These are phyloP conservation scores for Pseudogymnoascus destructans DNA, from an alignment of 2,329 filamentous ascomycete genomes.

Conservation along the genomic window DNA sequence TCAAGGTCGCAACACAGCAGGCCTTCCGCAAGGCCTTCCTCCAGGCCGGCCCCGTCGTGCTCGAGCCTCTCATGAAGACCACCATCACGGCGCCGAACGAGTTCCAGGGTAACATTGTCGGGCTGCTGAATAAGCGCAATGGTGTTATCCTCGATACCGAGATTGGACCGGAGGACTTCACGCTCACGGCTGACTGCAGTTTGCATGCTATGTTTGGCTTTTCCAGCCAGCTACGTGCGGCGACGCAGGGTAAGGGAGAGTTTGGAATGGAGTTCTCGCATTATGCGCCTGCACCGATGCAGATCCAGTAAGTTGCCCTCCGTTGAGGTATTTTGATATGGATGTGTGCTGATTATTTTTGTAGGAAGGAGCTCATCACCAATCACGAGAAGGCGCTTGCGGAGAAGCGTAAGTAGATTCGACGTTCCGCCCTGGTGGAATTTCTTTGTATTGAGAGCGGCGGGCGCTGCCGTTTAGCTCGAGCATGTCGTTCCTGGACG, in stretches of 20 bases:
- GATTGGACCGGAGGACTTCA: constrained; percentile 87
- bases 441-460: neutral
- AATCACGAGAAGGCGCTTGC: constrained; percentile 55
- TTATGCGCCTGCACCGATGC: constrained; percentile 74
- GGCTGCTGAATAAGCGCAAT: constrained; percentile 91
- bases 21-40: constrained; percentile 91
- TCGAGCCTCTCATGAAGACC: constrained; percentile 97
- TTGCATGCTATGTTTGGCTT: constrained; percentile 98
- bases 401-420: constrained; percentile 31
- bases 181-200: constrained; percentile 79
- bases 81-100: constrained; percentile 91
- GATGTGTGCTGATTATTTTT: constrained; percentile 7
- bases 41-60: constrained; percentile 65
- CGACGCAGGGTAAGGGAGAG: constrained; percentile 96
- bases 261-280: constrained; percentile 99
- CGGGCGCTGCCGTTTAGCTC: neutral
- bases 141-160: constrained; percentile 93
- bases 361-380: constrained; percentile 49
- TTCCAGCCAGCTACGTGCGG: constrained; percentile 76
- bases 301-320: constrained; percentile 65
- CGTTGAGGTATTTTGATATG: neutral
- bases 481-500: neutral
- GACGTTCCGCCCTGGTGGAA: neutral
- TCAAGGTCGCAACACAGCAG: constrained; percentile 88
- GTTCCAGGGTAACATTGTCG: constrained; percentile 94